A percentile compares a stretch with the other conserved stretches of the same genome.
phyloP scores from a whole-genome alignment of 345 rosid genomes.

The Cardamine chenopodiifolia region DNA sequence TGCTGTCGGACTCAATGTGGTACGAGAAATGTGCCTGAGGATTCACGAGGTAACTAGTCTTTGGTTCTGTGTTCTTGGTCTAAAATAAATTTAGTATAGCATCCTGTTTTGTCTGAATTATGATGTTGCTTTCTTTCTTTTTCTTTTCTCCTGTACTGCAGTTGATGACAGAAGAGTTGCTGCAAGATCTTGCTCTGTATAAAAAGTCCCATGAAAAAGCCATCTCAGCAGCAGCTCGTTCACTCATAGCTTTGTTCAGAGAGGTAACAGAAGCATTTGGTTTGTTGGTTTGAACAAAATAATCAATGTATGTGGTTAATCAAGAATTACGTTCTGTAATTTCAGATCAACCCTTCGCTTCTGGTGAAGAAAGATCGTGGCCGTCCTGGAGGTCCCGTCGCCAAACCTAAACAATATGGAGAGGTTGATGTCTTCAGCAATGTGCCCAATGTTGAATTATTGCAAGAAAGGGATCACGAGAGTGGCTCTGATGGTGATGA shows the following conservation, averaged over 20 bases:
- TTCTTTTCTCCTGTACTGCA: conserved; percentile 37
- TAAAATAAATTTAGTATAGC: neutral
- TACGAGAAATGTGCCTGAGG: conserved; percentile 92
- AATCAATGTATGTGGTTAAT: conserved; percentile 13
- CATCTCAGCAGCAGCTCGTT: conserved; percentile 79
- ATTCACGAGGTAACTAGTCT: conserved; percentile 73
- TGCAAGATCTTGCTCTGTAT: conserved; percentile 90
- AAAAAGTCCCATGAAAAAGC: conserved; percentile 93
- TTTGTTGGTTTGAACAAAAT: conserved; percentile 7
- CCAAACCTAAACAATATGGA: conserved; percentile 87
- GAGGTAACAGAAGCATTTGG: conserved; percentile 56
- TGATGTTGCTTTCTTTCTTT: conserved; percentile 17
- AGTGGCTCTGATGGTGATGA: conserved; percentile 45
- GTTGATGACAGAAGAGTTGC: conserved; percentile 95
- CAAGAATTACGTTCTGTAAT: conserved; percentile 8
- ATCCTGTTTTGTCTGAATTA: conserved; percentile 5
- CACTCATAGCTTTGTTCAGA: conserved; percentile 87
- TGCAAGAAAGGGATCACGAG: conserved; percentile 51
- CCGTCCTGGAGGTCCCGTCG: conserved; percentile 67
- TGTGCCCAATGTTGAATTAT: conserved; percentile 75
- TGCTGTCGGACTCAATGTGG: conserved; percentile 87
- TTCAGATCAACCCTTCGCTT: conserved; percentile 84
- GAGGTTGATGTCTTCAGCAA: conserved; percentile 62
- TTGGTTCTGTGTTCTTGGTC: conserved; percentile 3
- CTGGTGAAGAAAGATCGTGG: conserved; percentile 96